phyloP scores from a whole-genome alignment of 129 eudicot species.

The Scalesia atractyloides region DNA sequence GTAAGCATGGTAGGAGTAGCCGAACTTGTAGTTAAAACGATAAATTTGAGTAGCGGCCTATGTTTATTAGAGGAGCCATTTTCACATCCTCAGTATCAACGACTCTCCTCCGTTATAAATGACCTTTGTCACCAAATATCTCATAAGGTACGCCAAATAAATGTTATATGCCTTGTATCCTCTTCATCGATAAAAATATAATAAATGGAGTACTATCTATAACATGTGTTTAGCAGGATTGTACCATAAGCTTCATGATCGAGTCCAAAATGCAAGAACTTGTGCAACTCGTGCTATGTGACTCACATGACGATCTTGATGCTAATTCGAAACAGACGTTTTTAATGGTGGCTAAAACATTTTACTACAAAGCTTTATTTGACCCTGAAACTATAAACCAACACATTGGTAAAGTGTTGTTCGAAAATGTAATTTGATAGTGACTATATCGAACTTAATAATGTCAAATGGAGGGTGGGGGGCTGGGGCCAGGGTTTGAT shows the following conservation, averaged over 20 bases:
- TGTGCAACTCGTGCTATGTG: constrained; percentile 12
- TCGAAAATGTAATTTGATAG: neutral
- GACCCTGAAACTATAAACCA: neutral
- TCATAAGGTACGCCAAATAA: neutral
- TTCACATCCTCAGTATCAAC: constrained; percentile 10
- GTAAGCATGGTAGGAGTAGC: neutral
- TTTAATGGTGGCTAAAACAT: neutral
- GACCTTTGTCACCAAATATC: constrained; percentile 10
- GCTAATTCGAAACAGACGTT: neutral
- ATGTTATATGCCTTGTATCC: neutral
- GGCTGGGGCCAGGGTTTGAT: no score
- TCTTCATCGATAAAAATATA: neutral
- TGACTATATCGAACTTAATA: neutral
- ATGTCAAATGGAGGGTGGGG: no score
- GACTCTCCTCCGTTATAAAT: neutral
- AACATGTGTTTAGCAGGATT: neutral
- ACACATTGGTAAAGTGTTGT: constrained; percentile 16
- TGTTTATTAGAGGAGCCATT: neutral
- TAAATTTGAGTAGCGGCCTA: neutral
- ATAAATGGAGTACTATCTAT: no score
- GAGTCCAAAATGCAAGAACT: constrained; percentile 17
- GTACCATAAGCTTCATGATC: neutral
- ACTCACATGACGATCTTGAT: neutral
- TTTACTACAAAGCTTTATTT: neutral
- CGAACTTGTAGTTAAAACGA: constrained; percentile 16